Base-by-base conservation (phyloP, 2,329 filamentous ascomycete genomes). In the Neofusicoccum sp. region DNA sequence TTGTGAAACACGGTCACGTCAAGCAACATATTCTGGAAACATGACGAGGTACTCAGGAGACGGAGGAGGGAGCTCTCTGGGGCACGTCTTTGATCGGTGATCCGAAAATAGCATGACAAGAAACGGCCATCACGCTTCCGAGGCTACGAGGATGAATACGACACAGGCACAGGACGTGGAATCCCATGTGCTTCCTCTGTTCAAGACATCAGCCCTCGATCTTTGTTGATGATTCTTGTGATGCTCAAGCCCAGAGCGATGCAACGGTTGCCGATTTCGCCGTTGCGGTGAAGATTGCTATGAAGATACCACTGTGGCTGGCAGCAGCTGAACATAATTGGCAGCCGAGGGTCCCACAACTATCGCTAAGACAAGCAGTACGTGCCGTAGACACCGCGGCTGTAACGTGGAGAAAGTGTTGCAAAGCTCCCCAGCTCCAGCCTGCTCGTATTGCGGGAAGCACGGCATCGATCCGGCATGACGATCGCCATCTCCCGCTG, bases 341-440 rank as follows among this genome's bases (percentile, higher is more conserved):
- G 41, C 33, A 44, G 33, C 31, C 37, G 16, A 34, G 36, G 22
- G 41, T 45, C 41, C 45, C 41, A 45, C 39, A 36, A 29, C 39
- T 29, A 8, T 45, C 41, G 54, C 41, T 36, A 58, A 58, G 54
- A 58, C 54, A 56, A n/a, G 52, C 52, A 56, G 52, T 12, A 44
- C 52, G 52, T 33, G 33, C 22, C 22, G 22, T 36, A 33, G 37
- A 28, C 16, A 43, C 52, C 39, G 54, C 54, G 54, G 54, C 39
- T 47, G 54, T 28, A 45, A 58, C 54, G 41, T 36, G 54, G 22
- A 3, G 29, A 45, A 12, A 8, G 16, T 31, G 54, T 45, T 36
- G 14, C 54, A 58, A 28, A 44, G 39, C 39, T 56, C 54, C 39
- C 54, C 39, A 56, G 29, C 22, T 22, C 22, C 22, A 22, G 22